These are phyloP conservation scores for Phlebiopsis flavidoalba DNA, from an alignment of 768 basidiomycete genomes.

Conservation along the genomic window DNA sequence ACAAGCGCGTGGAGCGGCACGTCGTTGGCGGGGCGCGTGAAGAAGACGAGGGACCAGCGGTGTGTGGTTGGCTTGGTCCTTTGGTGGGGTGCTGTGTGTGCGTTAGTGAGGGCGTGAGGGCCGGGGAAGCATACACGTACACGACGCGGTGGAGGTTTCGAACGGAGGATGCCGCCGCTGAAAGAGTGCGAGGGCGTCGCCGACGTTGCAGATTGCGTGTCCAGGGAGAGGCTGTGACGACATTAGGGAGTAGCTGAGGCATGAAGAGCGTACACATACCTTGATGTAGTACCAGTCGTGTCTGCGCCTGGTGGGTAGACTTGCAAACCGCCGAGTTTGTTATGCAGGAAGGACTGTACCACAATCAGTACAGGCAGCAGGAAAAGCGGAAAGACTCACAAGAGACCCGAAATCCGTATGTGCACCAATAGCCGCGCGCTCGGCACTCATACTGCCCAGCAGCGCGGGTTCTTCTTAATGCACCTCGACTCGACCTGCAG, in stretches of 20 bases:
- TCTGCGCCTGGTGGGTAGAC: conserved; percentile 57
- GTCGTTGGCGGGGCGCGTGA: conserved; percentile 56
- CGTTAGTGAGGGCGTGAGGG: background rate
- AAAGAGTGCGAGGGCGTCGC: conserved; percentile 58
- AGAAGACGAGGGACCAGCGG: conserved; percentile 70
- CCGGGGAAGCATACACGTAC: conserved; percentile 24
- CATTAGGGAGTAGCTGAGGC: background rate
- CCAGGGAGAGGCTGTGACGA: conserved; percentile 25
- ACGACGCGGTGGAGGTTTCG: conserved; percentile 61
- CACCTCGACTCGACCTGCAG: conserved; percentile 26
- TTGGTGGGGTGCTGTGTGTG: conserved; percentile 44
- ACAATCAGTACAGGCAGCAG: background rate
- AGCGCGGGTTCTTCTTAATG: conserved; percentile 26
- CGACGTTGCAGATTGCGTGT: conserved; percentile 31
- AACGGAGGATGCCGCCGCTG: conserved; percentile 62
- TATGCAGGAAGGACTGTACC: conserved; percentile 59
- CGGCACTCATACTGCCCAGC: conserved; percentile 1
- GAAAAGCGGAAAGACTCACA: conserved; percentile 4
- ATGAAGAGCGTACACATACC: conserved; percentile 26
- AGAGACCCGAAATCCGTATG: conserved; percentile 32
- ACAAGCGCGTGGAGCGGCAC: conserved; percentile 45
- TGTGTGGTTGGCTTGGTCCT: conserved; percentile 44
- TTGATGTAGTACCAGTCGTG: conserved; percentile 65
- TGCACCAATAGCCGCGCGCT: conserved; percentile 24
- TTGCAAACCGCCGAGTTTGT: conserved; percentile 65